Base-by-base conservation (phyloP, 345 rosid genomes). In the Pseudoturritis turrita region DNA sequence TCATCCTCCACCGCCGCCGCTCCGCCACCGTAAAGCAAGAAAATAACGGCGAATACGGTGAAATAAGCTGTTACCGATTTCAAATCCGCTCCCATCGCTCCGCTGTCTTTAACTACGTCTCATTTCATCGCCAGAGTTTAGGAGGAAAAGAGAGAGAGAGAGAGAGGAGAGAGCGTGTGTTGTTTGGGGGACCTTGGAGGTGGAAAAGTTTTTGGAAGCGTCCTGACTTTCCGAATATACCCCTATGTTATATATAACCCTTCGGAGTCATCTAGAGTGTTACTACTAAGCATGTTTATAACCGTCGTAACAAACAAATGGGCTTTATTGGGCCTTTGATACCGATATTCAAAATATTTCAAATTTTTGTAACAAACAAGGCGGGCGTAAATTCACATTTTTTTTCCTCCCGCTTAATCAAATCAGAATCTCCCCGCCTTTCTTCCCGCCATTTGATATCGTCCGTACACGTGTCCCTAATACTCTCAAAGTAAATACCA, bases 401-500 rank as follows among this genome's bases (percentile, higher is more conserved):
- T 29, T 33, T 33, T 0, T 9, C 26, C 64, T 56, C 79, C 75
- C 85, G 70, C 70, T 0, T 11, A 59, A 25, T 17, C 18, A 59
- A 68, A 76, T 17, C 28, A 28, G 7, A 3, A 63, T 71, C 54
- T 66, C 43, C 83, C 81, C 71, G 78, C 72, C 65, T 65, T 18
- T 56, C 19, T 67, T 74, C 66, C 65, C 69, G 33, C 60, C 69
- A 50, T 61, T 67, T 29, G 8, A 80, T 77, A 66, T 26, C 15
- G 0, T 1, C 28, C 83, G 62, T 80, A 60, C 86, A 80, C 83
- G 82, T 80, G 86, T 74, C 65, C 52, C 1, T 29, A 1, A 25
- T 2, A 55, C 6, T 10, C 75, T 57, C 31, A 3, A 21, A 19
- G 6, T 62, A 54, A 70, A 37, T 47, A 62, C 15, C 37, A 47